These are phyloP conservation scores for Salix koriyanagi DNA, from an alignment of 345 rosid species.

Conservation along the genomic window DNA sequence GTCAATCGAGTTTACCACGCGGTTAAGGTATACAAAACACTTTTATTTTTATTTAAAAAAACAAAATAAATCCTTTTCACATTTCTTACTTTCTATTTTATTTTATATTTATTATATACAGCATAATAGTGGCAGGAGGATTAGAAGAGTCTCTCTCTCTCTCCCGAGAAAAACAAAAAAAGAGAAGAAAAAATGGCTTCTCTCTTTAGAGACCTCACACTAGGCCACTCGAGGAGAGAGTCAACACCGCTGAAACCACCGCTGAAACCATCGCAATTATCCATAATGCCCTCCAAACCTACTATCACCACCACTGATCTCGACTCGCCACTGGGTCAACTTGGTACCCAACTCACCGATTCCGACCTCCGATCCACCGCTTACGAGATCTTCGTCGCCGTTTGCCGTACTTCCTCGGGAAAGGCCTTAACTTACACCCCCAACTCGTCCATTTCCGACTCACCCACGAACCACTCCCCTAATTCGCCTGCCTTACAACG, in stretches of 20 bases:
- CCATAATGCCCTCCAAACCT: conserved; percentile 25
- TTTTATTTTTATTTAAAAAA: too few species aligned
- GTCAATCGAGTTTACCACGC: too few species aligned
- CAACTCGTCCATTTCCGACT: conserved; percentile 38
- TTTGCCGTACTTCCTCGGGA: conserved; percentile 72
- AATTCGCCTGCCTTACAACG: conserved; percentile 56
- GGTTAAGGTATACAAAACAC: too few species aligned
- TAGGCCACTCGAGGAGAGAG: conserved; percentile 82
- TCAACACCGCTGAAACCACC: conserved; percentile 36
- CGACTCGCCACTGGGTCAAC: conserved; percentile 74
- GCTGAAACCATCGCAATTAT: conserved; percentile 15
- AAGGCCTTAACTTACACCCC: conserved; percentile 65
- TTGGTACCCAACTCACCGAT: conserved; percentile 60
- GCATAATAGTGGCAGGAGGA: too few species aligned
- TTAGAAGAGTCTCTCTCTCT: background rate
- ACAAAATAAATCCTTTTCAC: too few species aligned
- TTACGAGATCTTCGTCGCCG: conserved; percentile 91
- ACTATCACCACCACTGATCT: conserved; percentile 34
- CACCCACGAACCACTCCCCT: conserved; percentile 31
- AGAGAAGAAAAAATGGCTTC: conserved; percentile 55
- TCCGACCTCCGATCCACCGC: conserved; percentile 79
- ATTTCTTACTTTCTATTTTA: background rate
- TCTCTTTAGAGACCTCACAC: conserved; percentile 87
- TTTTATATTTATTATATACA: background rate
- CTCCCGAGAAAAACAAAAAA: background rate